A percentile compares a stretch with the other conserved stretches of the same genome.
phyloP scores from a whole-genome alignment of 345 rosid species.

The Citrus inodora region DNA sequence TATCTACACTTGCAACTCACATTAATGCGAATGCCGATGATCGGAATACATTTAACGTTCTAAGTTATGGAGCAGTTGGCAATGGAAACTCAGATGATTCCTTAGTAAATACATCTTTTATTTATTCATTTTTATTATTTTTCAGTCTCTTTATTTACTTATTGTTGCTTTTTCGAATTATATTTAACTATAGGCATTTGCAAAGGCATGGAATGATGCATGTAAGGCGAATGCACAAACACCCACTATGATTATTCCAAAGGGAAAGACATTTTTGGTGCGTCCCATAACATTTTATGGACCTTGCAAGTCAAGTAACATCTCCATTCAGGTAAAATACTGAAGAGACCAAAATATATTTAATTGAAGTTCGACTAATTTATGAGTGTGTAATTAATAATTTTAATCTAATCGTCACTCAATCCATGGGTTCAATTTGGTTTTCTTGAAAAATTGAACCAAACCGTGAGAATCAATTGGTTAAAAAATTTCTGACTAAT shows the following conservation, averaged over 20 bases:
- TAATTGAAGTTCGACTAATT: too few relatives aligned
- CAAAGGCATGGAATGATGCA: slow-evolving; percentile 23
- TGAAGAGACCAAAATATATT: too few relatives aligned
- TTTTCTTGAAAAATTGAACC: too few relatives aligned
- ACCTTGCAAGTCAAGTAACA: slow-evolving; percentile 19
- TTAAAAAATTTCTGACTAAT: too few relatives aligned
- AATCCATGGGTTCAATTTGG: too few relatives aligned
- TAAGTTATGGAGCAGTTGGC: slow-evolving; percentile 14
- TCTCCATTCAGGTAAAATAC: neutral
- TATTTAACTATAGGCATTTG: slow-evolving; percentile 13
- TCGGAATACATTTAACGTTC: slow-evolving; percentile 9
- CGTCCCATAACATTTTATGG: slow-evolving; percentile 14
- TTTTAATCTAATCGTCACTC: too few relatives aligned
- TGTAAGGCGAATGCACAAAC: neutral
- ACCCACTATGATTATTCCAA: slow-evolving; percentile 18
- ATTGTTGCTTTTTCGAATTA: neutral
- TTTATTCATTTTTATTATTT: neutral
- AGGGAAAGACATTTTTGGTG: slow-evolving; percentile 17
- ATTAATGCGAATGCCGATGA: neutral
- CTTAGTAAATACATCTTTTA: neutral
- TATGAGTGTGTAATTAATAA: too few relatives aligned
- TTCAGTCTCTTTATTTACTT: neutral
- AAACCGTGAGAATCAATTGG: accelerated
- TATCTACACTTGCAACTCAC: neutral
- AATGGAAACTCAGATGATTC: slow-evolving; percentile 9